Evolutionary conservation across 164 flowering plant species (phyloP).

Genomic region (Stephania yunnanensis): DNA sequence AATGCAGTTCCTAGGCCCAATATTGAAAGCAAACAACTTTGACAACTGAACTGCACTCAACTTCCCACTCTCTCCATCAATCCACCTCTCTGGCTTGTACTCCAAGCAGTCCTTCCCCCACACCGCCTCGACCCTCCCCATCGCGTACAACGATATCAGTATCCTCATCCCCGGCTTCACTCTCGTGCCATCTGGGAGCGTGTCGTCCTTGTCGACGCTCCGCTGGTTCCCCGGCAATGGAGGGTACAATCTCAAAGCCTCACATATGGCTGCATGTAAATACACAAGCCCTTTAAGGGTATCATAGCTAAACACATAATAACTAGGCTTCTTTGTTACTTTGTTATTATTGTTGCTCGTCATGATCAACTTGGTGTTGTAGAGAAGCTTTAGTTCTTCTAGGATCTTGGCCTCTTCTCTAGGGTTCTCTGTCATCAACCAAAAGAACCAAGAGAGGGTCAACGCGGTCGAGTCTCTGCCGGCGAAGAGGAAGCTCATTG

Average conservation of each 20-base stretch:
- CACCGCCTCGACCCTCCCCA: conserved; percentile 31
- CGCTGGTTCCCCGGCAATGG: conserved; percentile 21
- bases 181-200: conserved; percentile 25
- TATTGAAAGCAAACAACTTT: conserved; percentile 31
- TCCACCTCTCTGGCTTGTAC: conserved; percentile 40
- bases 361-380: too few species aligned
- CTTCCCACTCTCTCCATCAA: conserved; percentile 18
- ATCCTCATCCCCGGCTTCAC: conserved; percentile 18
- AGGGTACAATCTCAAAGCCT: conserved; percentile 28
- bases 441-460: too few species aligned
- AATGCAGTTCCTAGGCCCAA: conserved; percentile 41
- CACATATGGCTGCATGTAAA: conserved; percentile 31
- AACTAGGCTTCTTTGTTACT: neutral
- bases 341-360: neutral
- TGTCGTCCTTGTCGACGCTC: conserved; percentile 14
- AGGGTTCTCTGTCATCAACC: too few species aligned
- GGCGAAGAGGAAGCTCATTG: too few species aligned
- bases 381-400: too few species aligned
- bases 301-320: conserved; percentile 6
- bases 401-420: too few species aligned
- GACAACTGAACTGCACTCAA: conserved; percentile 22
- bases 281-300: conserved; percentile 25
- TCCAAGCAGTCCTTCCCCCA: conserved; percentile 41
- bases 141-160: conserved; percentile 20
- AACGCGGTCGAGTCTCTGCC: too few species aligned